These are phyloP conservation scores for Dillenia suffruticosa DNA, from an alignment of 164 flowering plant genomes.

Conservation along the genomic window DNA sequence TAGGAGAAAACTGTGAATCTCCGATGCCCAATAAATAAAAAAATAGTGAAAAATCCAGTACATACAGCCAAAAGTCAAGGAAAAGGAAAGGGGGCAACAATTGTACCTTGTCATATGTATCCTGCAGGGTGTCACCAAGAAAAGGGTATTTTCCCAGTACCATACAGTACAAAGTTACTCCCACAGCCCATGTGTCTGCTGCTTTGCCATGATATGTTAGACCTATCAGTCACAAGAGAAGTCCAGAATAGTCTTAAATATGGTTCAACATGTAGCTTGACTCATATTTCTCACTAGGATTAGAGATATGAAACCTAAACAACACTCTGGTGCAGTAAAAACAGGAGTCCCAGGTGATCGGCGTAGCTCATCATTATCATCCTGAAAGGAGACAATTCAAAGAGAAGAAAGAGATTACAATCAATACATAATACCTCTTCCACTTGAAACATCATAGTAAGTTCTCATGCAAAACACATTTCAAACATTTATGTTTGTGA, in stretches of 20 bases:
- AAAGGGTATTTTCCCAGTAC: slow-evolving; percentile 79
- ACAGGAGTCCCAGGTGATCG: slow-evolving; percentile 87
- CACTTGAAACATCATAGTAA: no score
- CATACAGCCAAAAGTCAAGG: no score
- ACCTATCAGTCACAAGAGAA: slow-evolving; percentile 38
- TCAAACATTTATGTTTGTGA: no score
- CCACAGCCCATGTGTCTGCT: slow-evolving; percentile 97
- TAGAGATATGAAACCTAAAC: slow-evolving; percentile 36
- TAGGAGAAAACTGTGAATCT: no score
- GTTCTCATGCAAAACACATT: no score
- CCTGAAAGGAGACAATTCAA: slow-evolving; percentile 34
- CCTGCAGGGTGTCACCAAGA: slow-evolving; percentile 87
- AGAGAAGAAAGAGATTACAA: no score
- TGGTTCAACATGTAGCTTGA: no score
- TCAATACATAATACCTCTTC: no score
- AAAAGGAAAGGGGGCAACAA: no score
- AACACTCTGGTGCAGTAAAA: slow-evolving; percentile 95
- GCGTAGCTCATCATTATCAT: slow-evolving; percentile 85
- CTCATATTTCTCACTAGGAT: neutral
- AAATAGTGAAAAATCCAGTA: neutral
- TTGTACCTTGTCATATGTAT: slow-evolving; percentile 85
- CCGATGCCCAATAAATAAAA: neutral
- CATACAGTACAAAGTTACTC: slow-evolving; percentile 85
- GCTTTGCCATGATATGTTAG: slow-evolving; percentile 80
- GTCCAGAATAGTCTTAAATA: neutral